Evolutionary conservation across 73 alveolate genomes (phyloP).

Genomic region (Paraurostyla sp.): DNA sequence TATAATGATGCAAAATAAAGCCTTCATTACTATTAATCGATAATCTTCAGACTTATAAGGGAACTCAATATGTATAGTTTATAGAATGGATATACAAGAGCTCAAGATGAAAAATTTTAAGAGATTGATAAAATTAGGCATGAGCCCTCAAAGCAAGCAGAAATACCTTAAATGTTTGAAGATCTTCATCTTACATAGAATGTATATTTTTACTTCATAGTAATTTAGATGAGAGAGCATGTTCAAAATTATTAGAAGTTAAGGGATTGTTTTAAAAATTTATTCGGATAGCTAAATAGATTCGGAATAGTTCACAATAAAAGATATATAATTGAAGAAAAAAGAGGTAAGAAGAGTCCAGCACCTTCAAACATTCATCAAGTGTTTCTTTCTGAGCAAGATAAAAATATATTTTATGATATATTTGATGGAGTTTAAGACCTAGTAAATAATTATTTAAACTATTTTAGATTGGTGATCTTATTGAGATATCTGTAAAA

Average conservation of each 20-base stretch:
- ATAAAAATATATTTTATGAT: slow-evolving; percentile 17
- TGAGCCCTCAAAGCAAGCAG: slow-evolving; percentile 20
- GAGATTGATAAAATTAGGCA: background rate
- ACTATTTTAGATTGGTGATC: slow-evolving; percentile 5
- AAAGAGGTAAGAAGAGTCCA: background rate
- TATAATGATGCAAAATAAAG: background rate
- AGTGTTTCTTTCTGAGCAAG: slow-evolving; percentile 3
- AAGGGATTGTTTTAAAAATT: background rate
- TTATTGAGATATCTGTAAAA: slow-evolving; percentile 21
- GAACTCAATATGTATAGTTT: background rate
- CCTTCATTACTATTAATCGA: slow-evolving; percentile 6
- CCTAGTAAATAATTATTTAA: background rate
- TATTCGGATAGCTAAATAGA: background rate
- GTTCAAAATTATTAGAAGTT: background rate
- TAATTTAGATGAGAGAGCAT: slow-evolving; percentile 53
- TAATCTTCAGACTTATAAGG: slow-evolving; percentile 8
- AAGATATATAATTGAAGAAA: slow-evolving; percentile 4
- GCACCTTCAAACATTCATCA: background rate
- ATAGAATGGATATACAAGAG: background rate
- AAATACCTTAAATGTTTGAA: slow-evolving; percentile 29
- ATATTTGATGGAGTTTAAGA: slow-evolving; percentile 19
- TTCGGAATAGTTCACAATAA: slow-evolving; percentile 30
- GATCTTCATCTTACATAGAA: background rate
- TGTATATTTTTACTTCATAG: too few relatives aligned
- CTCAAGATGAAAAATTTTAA: slow-evolving; percentile 12